Evolutionary conservation across 2,329 filamentous ascomycete species (phyloP).

Genomic region (Beauveria scarabaeidicola): DNA sequence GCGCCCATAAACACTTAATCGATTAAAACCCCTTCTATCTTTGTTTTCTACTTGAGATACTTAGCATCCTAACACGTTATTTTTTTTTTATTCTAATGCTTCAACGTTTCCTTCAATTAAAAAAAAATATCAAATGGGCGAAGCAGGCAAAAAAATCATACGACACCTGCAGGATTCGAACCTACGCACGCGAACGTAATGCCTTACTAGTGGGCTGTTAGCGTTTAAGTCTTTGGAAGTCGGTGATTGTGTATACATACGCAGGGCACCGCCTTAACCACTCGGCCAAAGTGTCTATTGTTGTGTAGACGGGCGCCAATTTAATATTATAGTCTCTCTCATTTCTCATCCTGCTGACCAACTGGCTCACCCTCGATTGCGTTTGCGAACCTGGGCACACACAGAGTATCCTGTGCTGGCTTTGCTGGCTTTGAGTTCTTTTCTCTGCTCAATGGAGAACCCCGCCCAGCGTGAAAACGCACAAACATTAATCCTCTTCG

Average conservation of each 20-base stretch:
- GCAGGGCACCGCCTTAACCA: constrained; percentile 1
- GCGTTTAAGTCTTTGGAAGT: neutral
- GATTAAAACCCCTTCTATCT: too few relatives aligned
- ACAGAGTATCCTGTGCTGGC: neutral
- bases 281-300: neutral
- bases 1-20: too few relatives aligned
- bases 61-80: too few relatives aligned
- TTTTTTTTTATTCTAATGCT: too few relatives aligned
- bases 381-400: neutral
- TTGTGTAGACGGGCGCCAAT: neutral
- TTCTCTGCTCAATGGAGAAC: neutral
- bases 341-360: too few relatives aligned
- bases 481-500: neutral
- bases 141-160: neutral
- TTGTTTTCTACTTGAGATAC: too few relatives aligned
- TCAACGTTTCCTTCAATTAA: too few relatives aligned
- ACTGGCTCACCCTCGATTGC: neutral
- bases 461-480: neutral
- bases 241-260: neutral
- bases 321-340: neutral
- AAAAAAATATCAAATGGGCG: too few relatives aligned
- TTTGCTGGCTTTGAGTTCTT: neutral
- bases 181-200: constrained; percentile 1
- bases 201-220: neutral
- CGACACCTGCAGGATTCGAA: neutral